phyloP scores from a whole-genome alignment of 768 basidiomycete species.

The Hydnomerulius pinastri region DNA sequence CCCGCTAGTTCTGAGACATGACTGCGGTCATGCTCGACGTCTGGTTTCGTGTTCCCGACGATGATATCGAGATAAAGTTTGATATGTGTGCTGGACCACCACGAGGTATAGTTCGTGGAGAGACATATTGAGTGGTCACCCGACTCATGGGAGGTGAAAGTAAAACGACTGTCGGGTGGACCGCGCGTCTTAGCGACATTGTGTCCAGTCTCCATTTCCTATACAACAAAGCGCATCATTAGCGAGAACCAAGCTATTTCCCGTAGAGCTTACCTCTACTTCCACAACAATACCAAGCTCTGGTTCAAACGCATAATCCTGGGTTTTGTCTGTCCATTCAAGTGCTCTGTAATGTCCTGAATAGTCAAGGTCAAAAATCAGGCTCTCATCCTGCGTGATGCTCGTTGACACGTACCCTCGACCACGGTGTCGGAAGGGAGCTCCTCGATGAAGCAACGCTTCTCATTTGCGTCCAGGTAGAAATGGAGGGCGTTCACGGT shows the following conservation, averaged over 20 bases:
- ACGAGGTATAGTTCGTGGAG: slow-evolving; percentile 88
- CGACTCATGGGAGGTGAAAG: slow-evolving; percentile 95
- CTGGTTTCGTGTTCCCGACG: slow-evolving; percentile 84
- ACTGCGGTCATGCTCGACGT: slow-evolving; percentile 83
- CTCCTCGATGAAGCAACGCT: slow-evolving; percentile 95
- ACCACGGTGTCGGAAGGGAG: slow-evolving; percentile 94
- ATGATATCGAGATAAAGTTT: slow-evolving; percentile 93
- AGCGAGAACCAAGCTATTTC: neutral
- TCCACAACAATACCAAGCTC: slow-evolving; percentile 88
- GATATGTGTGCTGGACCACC: slow-evolving; percentile 86
- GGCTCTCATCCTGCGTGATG: neutral
- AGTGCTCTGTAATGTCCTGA: slow-evolving; percentile 90
- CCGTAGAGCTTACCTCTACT: slow-evolving; percentile 67
- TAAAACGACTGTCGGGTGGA: slow-evolving; percentile 88
- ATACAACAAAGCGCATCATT: neutral
- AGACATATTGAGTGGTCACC: slow-evolving; percentile 98
- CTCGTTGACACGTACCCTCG: slow-evolving; percentile 61
- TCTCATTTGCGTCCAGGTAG: slow-evolving; percentile 93
- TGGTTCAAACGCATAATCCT: slow-evolving; percentile 69
- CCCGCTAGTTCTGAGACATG: slow-evolving; percentile 81
- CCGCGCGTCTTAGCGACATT: slow-evolving; percentile 88
- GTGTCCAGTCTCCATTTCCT: slow-evolving; percentile 89
- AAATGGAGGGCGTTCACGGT: slow-evolving; percentile 84
- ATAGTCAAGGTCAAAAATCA: slow-evolving; percentile 2
- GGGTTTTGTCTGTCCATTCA: slow-evolving; percentile 80